These are phyloP conservation scores for Podospora tetraspora DNA, from an alignment of 495 filamentous ascomycete genomes.

Conservation along the genomic window DNA sequence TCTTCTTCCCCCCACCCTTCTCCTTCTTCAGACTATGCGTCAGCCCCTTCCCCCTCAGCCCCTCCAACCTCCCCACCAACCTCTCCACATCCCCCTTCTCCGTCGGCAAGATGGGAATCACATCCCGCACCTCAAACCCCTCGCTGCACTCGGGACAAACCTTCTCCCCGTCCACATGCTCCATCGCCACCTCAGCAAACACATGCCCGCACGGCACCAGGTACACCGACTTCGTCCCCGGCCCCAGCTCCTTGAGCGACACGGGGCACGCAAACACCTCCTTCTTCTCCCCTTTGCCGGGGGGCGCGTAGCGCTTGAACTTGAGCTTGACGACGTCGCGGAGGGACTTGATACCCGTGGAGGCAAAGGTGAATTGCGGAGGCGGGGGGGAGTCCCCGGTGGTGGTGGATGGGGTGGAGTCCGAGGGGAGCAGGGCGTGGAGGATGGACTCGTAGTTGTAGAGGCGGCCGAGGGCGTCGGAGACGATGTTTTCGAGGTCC, in stretches of 20 bases:
- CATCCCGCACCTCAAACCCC: conserved; percentile 65
- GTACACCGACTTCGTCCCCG: conserved; percentile 76
- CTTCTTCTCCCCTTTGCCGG: conserved; percentile 36
- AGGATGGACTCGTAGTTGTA: conserved; percentile 95
- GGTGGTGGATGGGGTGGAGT: conserved; percentile 25
- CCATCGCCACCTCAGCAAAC: conserved; percentile 78
- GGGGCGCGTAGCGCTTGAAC: conserved; percentile 54
- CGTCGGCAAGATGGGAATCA: conserved; percentile 75
- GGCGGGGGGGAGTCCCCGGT: conserved; percentile 41
- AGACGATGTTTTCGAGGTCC: conserved; percentile 65
- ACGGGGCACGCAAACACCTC: conserved; percentile 76
- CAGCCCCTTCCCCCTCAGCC: conserved; percentile 62
- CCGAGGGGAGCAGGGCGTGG: conserved; percentile 66
- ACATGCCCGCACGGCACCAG: conserved; percentile 94
- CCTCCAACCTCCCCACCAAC: conserved; percentile 57
- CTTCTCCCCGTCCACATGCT: conserved; percentile 55
- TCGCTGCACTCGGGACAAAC: conserved; percentile 65
- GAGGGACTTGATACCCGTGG: conserved; percentile 69
- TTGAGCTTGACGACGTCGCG: conserved; percentile 87
- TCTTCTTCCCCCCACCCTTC: conserved; percentile 65
- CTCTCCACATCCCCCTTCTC: conserved; percentile 64
- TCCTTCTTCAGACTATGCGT: conserved; percentile 90
- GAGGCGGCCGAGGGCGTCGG: conserved; percentile 75
- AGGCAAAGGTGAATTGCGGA: conserved; percentile 47
- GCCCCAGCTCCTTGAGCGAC: conserved; percentile 78